Conservation (phyloP, 805 yeast species). For the Maudiozyma pseudohumilis region DNA sequence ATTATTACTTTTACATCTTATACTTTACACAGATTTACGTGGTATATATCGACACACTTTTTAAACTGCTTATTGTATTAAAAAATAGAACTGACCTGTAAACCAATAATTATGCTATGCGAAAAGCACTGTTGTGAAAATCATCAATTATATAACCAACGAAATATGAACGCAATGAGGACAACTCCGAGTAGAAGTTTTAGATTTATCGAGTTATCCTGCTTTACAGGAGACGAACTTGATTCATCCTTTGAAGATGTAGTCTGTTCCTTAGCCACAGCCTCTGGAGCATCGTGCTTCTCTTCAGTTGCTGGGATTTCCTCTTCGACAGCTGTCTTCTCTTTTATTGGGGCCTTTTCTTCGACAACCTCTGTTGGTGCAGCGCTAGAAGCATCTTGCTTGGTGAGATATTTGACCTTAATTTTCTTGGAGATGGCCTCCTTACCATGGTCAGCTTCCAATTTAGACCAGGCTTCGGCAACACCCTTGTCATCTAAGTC, state of each 20-base stretch:
- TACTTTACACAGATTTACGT: no score
- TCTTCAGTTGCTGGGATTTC: constrained; percentile 15
- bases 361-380: constrained; percentile 1
- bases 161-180: constrained; percentile 45
- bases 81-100: no score
- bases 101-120: no score
- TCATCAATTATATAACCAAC: constrained; percentile 56
- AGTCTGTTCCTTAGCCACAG: background rate
- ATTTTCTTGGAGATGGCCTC: constrained; percentile 54
- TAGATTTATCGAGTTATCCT: constrained; percentile 43
- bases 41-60: no score
- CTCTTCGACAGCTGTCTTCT: constrained; percentile 5
- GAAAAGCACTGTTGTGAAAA: no score
- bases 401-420: constrained; percentile 41
- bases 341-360: constrained; percentile 5
- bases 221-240: constrained; percentile 4
- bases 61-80: no score
- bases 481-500: constrained; percentile 47
- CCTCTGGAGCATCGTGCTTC: background rate
- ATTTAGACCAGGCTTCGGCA: constrained; percentile 64
- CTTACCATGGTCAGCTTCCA: constrained; percentile 49
- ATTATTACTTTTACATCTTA: no score
- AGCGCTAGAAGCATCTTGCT: background rate
- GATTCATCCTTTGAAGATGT: no score
- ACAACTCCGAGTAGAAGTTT: constrained; percentile 44